Evolutionary conservation across 768 basidiomycete species (phyloP).

Genomic region (Phylloporus scabripes): DNA sequence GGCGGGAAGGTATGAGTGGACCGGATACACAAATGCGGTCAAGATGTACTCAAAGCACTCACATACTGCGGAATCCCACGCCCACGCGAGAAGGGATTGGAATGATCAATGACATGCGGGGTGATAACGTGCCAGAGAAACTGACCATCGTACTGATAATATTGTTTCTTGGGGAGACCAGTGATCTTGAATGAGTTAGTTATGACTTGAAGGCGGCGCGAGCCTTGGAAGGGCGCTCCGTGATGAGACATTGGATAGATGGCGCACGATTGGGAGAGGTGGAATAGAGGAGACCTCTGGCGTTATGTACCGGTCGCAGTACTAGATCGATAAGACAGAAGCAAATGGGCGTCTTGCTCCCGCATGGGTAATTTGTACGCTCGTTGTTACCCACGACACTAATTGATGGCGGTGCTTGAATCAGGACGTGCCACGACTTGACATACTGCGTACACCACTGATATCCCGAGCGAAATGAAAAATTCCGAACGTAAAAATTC

Average conservation of each 20-base stretch:
- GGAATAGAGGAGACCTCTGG: neutral
- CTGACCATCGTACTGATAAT: conserved; percentile 33
- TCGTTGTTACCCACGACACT: neutral
- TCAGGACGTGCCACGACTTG: conserved; percentile 16
- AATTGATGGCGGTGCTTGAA: conserved; percentile 13
- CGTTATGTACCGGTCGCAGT: conserved; percentile 12
- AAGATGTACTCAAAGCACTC: conserved; percentile 7
- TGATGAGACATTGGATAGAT: conserved; percentile 21
- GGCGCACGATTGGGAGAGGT: neutral
- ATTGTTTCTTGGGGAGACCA: conserved; percentile 20
- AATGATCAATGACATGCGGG: conserved; percentile 2
- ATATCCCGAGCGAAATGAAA: neutral
- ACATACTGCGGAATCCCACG: conserved; percentile 20
- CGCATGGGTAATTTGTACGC: neutral
- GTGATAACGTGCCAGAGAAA: neutral
- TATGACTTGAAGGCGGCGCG: conserved; percentile 19
- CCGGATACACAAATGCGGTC: neutral
- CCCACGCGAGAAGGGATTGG: conserved; percentile 7
- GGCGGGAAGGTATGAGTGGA: neutral
- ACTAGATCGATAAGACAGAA: conserved; percentile 25
- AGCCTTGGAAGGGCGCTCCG: conserved; percentile 12
- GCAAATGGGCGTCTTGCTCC: conserved; percentile 1
- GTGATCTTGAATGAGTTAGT: conserved; percentile 33
- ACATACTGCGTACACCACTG: neutral
- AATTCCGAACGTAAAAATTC: conserved; percentile 3